Base-by-base conservation (phyloP, 495 filamentous ascomycete species). In the Endocarpon pusillum region DNA sequence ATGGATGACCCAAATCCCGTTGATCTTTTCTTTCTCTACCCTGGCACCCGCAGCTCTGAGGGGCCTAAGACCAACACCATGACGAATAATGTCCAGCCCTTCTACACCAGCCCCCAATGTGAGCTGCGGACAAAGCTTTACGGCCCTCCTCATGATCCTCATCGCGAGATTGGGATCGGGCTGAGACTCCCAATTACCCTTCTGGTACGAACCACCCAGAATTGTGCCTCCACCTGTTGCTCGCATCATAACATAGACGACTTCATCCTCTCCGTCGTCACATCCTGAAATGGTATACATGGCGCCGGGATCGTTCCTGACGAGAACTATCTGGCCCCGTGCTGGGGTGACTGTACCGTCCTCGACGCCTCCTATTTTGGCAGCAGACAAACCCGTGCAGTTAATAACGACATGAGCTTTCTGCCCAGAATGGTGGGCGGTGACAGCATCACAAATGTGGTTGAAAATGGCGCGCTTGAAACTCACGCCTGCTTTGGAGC, bases 231-330 rank as follows among this genome's bases (percentile, higher is more conserved):
- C 74, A 57, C 54, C 86, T 5, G 69, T 74, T 2, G 86, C 83
- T n/a, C 89, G 70, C 37, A 73, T 71, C 87, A 97, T 97, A 32
- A 86, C 70, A 46, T 97, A 97, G 38, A 64, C 61, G n/a, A 72
- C 55, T 49, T 96, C 86, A 22, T 81, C 84, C 0, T 66, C 63
- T 0, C 73, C 81, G 43, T 92, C 81, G 32, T 94, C 84, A 0
- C 72, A 81, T 0, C 85, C 84, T 16, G 78, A 85, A 19, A 66
- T 58, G 1, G 58, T 61, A 14, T 58, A 43, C 78, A 93, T 89
- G 22, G 69, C 62, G 4, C 71, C 68, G 0, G 80, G 67, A 38
- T 78, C 73, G 49, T 96, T 96, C 15, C 86, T 59, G 7, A 97
- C 89, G 0, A 96, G 44, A 0, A 94, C 81, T 19, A 82, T 77